Percentiles rank a stretch among this genome's conserved stretches.
Conservation (phyloP, 2,329 filamentous ascomycete genomes). For the Zarea fungicola region DNA sequence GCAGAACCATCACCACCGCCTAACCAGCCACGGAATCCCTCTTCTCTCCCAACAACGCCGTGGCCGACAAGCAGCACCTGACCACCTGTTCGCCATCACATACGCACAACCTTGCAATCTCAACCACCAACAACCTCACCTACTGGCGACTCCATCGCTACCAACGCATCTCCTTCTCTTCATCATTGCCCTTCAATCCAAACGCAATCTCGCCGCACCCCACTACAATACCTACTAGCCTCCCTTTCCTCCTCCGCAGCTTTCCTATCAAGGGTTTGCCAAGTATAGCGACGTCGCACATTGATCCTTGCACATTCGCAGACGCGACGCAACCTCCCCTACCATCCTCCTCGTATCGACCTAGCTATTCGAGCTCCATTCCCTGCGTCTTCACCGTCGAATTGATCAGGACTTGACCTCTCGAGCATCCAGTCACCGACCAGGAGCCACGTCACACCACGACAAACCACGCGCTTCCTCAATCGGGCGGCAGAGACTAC, state of each 20-base stretch:
- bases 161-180: not conserved
- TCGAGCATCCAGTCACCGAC: not conserved
- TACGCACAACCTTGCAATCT: too few relatives aligned
- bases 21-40: not conserved
- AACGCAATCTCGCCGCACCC: not conserved
- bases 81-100: too few relatives aligned
- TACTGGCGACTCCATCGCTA: too few relatives aligned
- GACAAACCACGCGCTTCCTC: conserved; percentile 6
- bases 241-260: conserved; percentile 7
- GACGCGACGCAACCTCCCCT: not conserved
- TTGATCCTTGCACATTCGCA: not conserved
- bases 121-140: too few relatives aligned
- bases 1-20: conserved; percentile 14
- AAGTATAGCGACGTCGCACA: not conserved
- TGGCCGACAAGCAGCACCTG: too few relatives aligned
- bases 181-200: not conserved
- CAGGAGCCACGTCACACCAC: not conserved
- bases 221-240: not conserved
- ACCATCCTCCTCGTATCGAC: not conserved
- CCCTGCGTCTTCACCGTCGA: not conserved
- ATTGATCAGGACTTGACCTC: not conserved
- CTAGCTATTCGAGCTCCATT: not conserved
- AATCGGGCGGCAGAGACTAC: not conserved
- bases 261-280: not conserved
- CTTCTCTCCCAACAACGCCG: not conserved